Conservation (phyloP, 108 stramenopile species). For the Poteriospumella lacustris region DNA sequence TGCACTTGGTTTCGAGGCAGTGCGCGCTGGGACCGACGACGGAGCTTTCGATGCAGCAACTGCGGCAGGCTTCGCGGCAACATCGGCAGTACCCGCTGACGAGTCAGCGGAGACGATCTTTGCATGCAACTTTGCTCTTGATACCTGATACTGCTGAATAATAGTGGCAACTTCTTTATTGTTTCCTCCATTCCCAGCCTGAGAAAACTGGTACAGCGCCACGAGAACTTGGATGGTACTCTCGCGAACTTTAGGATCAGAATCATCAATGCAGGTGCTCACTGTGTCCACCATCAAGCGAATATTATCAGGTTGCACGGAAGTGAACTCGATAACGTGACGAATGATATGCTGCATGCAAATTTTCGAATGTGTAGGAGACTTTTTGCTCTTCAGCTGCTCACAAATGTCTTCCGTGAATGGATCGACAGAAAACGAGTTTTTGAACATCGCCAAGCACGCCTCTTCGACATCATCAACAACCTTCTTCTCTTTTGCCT, state of each 20-base stretch:
- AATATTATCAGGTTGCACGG: no score
- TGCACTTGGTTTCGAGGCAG: background rate
- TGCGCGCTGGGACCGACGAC: background rate
- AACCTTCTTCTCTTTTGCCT: constrained; percentile 5
- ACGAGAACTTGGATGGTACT: background rate
- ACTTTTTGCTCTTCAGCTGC: background rate
- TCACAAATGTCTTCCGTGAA: background rate
- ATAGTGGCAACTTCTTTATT: background rate
- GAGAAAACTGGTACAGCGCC: background rate
- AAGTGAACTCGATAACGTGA: background rate
- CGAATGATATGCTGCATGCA: background rate
- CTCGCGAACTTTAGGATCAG: constrained; percentile 28
- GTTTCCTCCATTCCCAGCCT: background rate
- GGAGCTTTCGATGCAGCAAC: background rate
- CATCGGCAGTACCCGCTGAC: background rate
- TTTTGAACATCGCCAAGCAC: background rate
- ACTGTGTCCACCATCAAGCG: background rate
- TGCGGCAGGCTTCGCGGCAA: background rate
- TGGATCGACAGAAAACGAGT: background rate
- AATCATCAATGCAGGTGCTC: background rate
- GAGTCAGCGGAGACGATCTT: background rate
- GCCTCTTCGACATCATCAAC: background rate
- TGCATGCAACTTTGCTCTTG: no score
- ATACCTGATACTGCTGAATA: background rate
- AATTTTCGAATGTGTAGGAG: constrained; percentile 16